These are phyloP conservation scores for Metrosideros polymorpha DNA, from an alignment of 441 rosid genomes.

Conservation along the genomic window DNA sequence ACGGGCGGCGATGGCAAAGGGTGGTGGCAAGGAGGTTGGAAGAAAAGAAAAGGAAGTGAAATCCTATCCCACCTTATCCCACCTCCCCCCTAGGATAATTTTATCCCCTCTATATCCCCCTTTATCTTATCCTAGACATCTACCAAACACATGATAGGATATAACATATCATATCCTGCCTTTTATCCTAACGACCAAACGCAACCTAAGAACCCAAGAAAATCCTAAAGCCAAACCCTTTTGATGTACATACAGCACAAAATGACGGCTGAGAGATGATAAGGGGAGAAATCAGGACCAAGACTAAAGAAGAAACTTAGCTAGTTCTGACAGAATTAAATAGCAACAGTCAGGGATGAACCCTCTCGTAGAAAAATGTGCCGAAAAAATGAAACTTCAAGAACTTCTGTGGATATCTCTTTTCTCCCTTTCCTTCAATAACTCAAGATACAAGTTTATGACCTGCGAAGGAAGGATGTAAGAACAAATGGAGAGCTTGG, in stretches of 20 bases:
- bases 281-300: background rate
- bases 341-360: constrained; percentile 14
- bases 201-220: background rate
- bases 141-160: no score
- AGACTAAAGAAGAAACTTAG: background rate
- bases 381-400: constrained; percentile 83
- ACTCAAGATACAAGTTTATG: constrained; percentile 74
- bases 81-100: no score
- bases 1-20: no score
- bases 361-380: constrained; percentile 92
- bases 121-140: no score
- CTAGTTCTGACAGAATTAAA: background rate
- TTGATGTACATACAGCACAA: background rate
- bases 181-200: no score
- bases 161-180: no score
- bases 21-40: no score
- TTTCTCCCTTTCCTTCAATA: constrained; percentile 87
- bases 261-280: background rate
- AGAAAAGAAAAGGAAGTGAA: no score
- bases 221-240: background rate
- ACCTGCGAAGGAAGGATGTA: constrained; percentile 38
- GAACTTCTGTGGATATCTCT: constrained; percentile 72
- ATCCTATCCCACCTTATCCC: no score
- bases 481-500: constrained; percentile 11
- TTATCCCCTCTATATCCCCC: no score